Conservation (phyloP, 2,329 filamentous ascomycete species). For the Aspergillus carbonarius region DNA sequence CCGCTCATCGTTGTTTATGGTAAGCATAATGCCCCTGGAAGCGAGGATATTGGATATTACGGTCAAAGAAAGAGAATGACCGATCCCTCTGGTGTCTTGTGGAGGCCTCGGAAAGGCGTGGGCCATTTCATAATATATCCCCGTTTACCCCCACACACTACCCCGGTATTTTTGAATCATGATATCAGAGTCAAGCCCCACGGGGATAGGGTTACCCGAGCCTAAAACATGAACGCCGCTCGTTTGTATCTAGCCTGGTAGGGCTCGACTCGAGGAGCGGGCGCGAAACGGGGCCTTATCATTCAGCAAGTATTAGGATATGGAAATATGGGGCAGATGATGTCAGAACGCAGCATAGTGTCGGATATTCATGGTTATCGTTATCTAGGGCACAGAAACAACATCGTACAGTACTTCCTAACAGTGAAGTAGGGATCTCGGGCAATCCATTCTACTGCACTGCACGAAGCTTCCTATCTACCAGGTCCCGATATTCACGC, state of each 20-base stretch:
- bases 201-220: too few relatives aligned
- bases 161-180: too few relatives aligned
- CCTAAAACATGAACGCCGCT: too few relatives aligned
- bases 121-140: too few relatives aligned
- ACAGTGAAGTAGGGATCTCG: too few relatives aligned
- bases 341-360: not conserved
- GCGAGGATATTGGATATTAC: not conserved
- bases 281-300: not conserved
- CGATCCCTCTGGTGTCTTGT: not conserved
- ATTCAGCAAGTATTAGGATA: too few relatives aligned
- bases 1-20: not conserved
- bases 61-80: not conserved
- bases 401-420: too few relatives aligned
- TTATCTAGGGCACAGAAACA: too few relatives aligned
- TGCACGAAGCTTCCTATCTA: not conserved
- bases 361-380: not conserved
- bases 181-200: too few relatives aligned
- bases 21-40: not conserved
- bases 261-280: not conserved
- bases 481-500: conserved; percentile 65
- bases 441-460: not conserved
- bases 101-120: too few relatives aligned
- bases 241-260: too few relatives aligned
- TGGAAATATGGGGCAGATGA: not conserved
- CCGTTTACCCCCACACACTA: too few relatives aligned